Conservation (phyloP, 2,329 filamentous ascomycete species). For the Exophiala xenobiotica region DNA sequence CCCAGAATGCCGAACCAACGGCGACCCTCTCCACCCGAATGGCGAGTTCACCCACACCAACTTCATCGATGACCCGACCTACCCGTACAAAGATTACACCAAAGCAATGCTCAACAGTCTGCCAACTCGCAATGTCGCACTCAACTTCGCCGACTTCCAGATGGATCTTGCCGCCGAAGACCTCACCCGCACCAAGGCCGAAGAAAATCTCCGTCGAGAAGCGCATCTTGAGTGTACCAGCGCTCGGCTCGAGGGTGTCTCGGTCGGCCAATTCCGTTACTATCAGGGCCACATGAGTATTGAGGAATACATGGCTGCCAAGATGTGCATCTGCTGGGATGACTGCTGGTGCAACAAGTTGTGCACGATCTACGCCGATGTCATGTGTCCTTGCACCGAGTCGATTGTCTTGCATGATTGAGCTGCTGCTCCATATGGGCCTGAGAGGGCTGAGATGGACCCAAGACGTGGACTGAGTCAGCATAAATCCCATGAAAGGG, state of each 20-base stretch:
- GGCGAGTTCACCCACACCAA: slow-evolving; percentile 21
- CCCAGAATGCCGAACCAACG: slow-evolving; percentile 5
- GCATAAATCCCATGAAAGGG: too few relatives aligned
- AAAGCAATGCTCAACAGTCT: slow-evolving; percentile 9
- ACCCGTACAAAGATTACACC: slow-evolving; percentile 15
- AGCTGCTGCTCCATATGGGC: too few relatives aligned
- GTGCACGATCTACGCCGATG: slow-evolving; percentile 28
- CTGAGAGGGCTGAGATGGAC: too few relatives aligned
- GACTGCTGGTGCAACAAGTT: slow-evolving; percentile 27
- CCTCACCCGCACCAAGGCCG: slow-evolving; percentile 10
- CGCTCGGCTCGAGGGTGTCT: slow-evolving; percentile 26
- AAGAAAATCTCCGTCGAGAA: slow-evolving; percentile 23
- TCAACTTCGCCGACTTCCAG: slow-evolving; percentile 11
- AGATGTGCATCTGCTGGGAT: slow-evolving; percentile 30
- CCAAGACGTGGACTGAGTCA: too few relatives aligned
- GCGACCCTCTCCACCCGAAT: slow-evolving; percentile 22
- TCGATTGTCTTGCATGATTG: slow-evolving; percentile 16
- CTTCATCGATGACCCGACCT: slow-evolving; percentile 20
- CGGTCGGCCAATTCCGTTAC: slow-evolving; percentile 28
- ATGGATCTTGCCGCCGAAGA: slow-evolving; percentile 2
- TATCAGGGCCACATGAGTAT: slow-evolving; percentile 28
- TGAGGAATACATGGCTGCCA: slow-evolving; percentile 26
- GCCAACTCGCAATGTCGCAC: slow-evolving; percentile 11
- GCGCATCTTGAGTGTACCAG: slow-evolving; percentile 25
- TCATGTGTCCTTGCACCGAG: slow-evolving; percentile 28